Evolutionary conservation across 305 asterid genomes (phyloP).

Genomic region (Fraxinus angustifolia): DNA sequence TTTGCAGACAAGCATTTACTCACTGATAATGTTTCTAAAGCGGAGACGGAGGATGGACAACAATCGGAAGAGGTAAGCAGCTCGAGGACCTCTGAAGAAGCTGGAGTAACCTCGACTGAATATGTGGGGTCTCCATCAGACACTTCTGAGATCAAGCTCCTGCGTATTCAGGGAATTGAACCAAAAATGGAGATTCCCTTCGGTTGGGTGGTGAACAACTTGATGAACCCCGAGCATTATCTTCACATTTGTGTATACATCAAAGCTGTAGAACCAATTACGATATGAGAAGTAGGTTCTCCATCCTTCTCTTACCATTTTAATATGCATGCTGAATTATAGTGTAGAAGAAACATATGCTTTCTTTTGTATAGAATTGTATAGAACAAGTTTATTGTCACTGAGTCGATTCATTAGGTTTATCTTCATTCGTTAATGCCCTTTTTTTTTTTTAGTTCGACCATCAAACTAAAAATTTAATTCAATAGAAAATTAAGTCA

Average conservation of each 20-base stretch:
- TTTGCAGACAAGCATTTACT: conserved; percentile 36
- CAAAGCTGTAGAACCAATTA: conserved; percentile 44
- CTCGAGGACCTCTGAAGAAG: conserved; percentile 33
- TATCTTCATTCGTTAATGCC: not conserved
- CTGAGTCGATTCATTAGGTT: not conserved
- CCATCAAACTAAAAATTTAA: no score
- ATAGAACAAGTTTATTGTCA: conserved; percentile 12
- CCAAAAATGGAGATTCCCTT: conserved; percentile 81
- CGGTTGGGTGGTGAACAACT: conserved; percentile 83
- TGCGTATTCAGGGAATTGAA: conserved; percentile 88
- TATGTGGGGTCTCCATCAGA: conserved; percentile 32
- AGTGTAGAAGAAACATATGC: conserved; percentile 2
- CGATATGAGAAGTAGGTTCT: conserved; percentile 15
- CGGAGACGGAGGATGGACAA: conserved; percentile 42
- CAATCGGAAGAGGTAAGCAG: conserved; percentile 41
- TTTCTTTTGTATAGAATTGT: conserved; percentile 18
- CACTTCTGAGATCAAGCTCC: conserved; percentile 52
- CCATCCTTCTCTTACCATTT: not conserved
- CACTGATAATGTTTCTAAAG: conserved; percentile 11
- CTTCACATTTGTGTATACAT: conserved; percentile 79
- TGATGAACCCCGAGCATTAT: conserved; percentile 87
- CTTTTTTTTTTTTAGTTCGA: no score
- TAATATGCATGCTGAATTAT: not conserved
- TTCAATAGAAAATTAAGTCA: no score
- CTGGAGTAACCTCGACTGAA: conserved; percentile 29